A percentile compares a stretch with the other conserved stretches of the same genome.
Evolutionary conservation across 192 early-diverging fungal species (phyloP).

Genomic region (Linnemannia zychae): DNA sequence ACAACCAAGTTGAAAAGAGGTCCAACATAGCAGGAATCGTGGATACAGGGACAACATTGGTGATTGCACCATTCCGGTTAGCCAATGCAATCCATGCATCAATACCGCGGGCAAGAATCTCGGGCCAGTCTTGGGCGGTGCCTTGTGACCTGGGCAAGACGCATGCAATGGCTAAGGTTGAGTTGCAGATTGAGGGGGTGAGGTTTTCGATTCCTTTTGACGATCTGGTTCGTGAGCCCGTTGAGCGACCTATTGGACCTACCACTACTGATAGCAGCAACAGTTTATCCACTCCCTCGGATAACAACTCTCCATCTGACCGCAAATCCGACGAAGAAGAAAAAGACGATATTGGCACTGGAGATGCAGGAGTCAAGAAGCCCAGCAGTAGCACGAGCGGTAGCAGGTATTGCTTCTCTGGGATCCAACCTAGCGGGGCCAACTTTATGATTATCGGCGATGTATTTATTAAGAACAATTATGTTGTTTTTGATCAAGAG

Average conservation of each 20-base stretch:
- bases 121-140: slow-evolving; percentile 37
- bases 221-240: slow-evolving; percentile 20
- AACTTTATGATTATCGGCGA: slow-evolving; percentile 67
- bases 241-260: neutral
- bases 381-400: neutral
- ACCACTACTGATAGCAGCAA: neutral
- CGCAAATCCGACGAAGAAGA: neutral
- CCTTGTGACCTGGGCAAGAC: slow-evolving; percentile 42
- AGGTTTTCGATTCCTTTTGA: slow-evolving; percentile 41
- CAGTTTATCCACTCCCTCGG: neutral
- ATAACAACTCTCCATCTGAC: neutral
- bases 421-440: slow-evolving; percentile 27
- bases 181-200: slow-evolving; percentile 25
- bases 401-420: slow-evolving; percentile 29
- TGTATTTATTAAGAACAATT: slow-evolving; percentile 69
- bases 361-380: neutral
- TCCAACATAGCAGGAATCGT: slow-evolving; percentile 55
- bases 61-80: slow-evolving; percentile 63
- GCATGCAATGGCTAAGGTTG: neutral
- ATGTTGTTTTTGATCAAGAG: slow-evolving; percentile 69
- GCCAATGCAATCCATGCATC: slow-evolving; percentile 57
- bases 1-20: neutral
- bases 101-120: slow-evolving; percentile 33
- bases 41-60: slow-evolving; percentile 73
- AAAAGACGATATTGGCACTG: neutral